Evolutionary conservation across 257 asterid species (phyloP).

Genomic region (Plantago ovata): DNA sequence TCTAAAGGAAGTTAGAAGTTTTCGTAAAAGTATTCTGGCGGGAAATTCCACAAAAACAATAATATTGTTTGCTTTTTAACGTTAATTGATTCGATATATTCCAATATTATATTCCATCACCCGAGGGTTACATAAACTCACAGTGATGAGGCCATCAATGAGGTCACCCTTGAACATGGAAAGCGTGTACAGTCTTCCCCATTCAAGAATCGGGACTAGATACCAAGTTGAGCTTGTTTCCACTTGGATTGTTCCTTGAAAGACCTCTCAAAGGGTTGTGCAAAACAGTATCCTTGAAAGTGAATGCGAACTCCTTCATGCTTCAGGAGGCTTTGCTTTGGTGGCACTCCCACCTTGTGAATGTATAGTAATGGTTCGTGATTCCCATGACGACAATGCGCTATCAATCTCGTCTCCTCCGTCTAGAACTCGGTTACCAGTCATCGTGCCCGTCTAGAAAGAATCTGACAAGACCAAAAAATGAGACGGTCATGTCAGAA

Average conservation of each 20-base stretch:
- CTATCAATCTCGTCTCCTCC: conserved; percentile 29
- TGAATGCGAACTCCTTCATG: conserved; percentile 44
- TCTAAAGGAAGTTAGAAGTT: no score
- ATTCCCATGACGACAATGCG: conserved; percentile 23
- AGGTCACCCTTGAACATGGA: conserved; percentile 61
- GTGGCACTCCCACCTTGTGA: conserved; percentile 61
- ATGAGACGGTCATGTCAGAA: neutral
- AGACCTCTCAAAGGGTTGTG: conserved; percentile 57
- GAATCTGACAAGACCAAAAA: neutral
- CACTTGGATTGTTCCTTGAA: conserved; percentile 48
- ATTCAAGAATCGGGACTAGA: conserved; percentile 59
- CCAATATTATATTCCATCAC: conserved; percentile 25
- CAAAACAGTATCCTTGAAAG: conserved; percentile 59
- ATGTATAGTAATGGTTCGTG: conserved; percentile 33
- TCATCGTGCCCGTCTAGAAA: conserved; percentile 19
- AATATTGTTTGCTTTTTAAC: no score
- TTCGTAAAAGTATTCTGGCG: no score
- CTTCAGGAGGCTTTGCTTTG: conserved; percentile 43
- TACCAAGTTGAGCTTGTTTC: conserved; percentile 34
- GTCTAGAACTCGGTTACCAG: conserved; percentile 26
- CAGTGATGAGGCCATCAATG: conserved; percentile 76
- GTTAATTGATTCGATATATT: no score
- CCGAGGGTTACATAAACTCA: conserved; percentile 85
- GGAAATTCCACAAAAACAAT: no score
- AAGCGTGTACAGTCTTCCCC: conserved; percentile 58